Evolutionary conservation across 371 early-diverging fungal genomes (phyloP).

Genomic region (Entomophthora muscae): DNA sequence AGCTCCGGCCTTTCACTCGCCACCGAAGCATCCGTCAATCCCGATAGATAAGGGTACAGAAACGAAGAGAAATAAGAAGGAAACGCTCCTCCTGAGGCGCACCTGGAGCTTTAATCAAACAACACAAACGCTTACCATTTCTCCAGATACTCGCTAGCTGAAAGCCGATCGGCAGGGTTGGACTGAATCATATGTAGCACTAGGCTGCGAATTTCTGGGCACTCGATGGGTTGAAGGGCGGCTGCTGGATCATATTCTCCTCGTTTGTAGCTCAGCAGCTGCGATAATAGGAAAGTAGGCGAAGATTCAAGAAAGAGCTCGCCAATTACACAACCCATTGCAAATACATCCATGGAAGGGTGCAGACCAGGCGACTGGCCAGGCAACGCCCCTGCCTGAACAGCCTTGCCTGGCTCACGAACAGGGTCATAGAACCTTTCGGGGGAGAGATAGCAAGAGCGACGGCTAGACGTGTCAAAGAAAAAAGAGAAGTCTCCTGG

Average conservation of each 20-base stretch:
- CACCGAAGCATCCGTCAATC: slow-evolving; percentile 29
- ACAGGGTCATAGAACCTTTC: slow-evolving; percentile 76
- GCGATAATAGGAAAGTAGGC: slow-evolving; percentile 73
- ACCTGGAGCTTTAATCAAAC: not conserved
- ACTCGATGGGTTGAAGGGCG: slow-evolving; percentile 63
- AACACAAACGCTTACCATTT: slow-evolving; percentile 35
- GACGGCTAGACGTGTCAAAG: slow-evolving; percentile 73
- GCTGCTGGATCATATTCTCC: slow-evolving; percentile 50
- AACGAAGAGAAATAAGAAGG: slow-evolving; percentile 52
- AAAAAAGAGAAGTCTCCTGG: slow-evolving; percentile 89
- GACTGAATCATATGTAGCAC: slow-evolving; percentile 72
- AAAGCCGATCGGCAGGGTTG: slow-evolving; percentile 47
- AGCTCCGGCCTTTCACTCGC: not conserved
- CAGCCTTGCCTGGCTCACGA: slow-evolving; percentile 35
- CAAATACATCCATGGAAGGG: slow-evolving; percentile 83
- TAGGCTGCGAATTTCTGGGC: slow-evolving; percentile 48
- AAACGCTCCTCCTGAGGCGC: slow-evolving; percentile 53
- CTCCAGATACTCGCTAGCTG: slow-evolving; percentile 48
- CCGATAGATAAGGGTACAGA: slow-evolving; percentile 53
- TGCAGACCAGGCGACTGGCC: slow-evolving; percentile 23
- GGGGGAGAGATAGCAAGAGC: slow-evolving; percentile 88
- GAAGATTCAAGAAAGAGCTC: slow-evolving; percentile 85
- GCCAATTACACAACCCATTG: slow-evolving; percentile 90
- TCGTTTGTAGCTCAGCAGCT: slow-evolving; percentile 67
- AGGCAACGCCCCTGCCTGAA: slow-evolving; percentile 10